These are phyloP conservation scores for Zoysia japonica DNA, from an alignment of 176 grass and related monocot genomes.

Conservation along the genomic window DNA sequence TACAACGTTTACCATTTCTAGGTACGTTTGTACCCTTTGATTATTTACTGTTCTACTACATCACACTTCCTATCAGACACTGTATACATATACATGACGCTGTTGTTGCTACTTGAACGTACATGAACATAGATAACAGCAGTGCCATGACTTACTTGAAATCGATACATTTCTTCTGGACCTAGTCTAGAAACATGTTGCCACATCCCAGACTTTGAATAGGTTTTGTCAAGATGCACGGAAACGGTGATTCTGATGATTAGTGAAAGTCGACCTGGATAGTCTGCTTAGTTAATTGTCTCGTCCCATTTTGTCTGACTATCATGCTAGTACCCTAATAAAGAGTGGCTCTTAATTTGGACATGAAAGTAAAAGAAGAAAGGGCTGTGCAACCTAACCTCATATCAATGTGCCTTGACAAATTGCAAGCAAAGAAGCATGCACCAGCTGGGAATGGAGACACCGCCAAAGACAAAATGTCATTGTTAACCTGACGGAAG, in stretches of 20 bases:
- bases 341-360: not conserved
- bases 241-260: conserved; percentile 2
- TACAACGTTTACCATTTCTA: no score
- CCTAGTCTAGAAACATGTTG: not conserved
- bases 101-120: no score
- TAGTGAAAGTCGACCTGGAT: not conserved
- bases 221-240: not conserved
- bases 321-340: no score
- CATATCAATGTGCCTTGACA: conserved; percentile 41
- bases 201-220: not conserved
- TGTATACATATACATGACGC: no score
- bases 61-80: no score
- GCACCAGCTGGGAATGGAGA: not conserved
- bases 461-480: conserved; percentile 32
- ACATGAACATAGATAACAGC: no score
- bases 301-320: not conserved
- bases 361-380: conserved; percentile 17
- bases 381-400: conserved; percentile 35
- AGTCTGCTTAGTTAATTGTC: not conserved
- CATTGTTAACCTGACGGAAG: conserved; percentile 8
- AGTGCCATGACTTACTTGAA: no score
- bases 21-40: no score
- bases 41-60: no score
- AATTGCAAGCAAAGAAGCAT: not conserved
- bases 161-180: no score